These are phyloP conservation scores for Rhynchospora tenuis DNA, from an alignment of 176 grass and related monocot genomes.

Conservation along the genomic window DNA sequence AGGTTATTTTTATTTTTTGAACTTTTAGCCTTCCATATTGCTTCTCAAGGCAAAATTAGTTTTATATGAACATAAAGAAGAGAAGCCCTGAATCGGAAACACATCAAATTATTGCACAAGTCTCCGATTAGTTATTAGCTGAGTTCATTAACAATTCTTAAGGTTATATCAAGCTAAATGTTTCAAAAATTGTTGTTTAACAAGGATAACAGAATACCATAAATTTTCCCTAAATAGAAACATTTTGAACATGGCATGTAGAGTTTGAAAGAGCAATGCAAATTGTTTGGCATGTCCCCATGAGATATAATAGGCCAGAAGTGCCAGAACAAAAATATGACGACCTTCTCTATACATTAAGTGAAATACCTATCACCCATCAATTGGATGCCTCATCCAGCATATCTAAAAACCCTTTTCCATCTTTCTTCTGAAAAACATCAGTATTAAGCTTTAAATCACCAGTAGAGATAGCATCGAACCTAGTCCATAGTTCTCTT, in stretches of 20 bases:
- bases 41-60: background rate
- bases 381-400: conserved; percentile 54
- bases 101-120: background rate
- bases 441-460: conserved; percentile 45
- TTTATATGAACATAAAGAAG: background rate
- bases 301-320: background rate
- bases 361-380: background rate
- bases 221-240: no score
- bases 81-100: background rate
- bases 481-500: conserved; percentile 83
- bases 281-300: background rate
- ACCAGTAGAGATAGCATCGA: conserved; percentile 56
- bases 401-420: conserved; percentile 73
- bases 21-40: background rate
- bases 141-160: background rate
- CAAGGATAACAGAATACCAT: background rate
- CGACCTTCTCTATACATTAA: background rate
- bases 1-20: background rate
- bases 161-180: background rate
- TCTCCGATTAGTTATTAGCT: background rate
- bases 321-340: background rate
- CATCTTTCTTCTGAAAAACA: conserved; percentile 40
- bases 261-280: background rate
- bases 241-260: background rate
- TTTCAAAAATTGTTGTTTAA: background rate